A percentile compares a stretch with the other conserved stretches of the same genome.
Conservation (phyloP, 192 early-diverging fungal species). For the Tieghemiomyces parasiticus region DNA sequence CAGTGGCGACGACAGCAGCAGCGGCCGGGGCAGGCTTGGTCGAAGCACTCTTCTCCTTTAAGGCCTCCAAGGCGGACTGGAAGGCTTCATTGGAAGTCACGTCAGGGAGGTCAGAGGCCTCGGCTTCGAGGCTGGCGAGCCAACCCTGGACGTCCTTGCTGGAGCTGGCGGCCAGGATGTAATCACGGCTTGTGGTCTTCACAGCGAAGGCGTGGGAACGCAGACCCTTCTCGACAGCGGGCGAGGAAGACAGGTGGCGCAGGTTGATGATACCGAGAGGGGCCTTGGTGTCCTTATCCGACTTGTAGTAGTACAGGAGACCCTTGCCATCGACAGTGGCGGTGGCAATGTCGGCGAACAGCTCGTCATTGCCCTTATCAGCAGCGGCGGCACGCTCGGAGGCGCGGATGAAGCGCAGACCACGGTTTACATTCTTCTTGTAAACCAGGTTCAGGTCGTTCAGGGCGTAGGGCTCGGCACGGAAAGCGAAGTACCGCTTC, state of each 20-base stretch:
- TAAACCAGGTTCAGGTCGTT: slow-evolving; percentile 6
- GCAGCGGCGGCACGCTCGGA: not conserved
- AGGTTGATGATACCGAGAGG: slow-evolving; percentile 10
- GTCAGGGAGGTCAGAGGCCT: not conserved
- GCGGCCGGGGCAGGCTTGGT: not conserved
- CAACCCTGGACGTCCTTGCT: slow-evolving; percentile 6
- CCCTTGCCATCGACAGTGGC: slow-evolving; percentile 2
- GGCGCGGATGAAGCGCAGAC: slow-evolving; percentile 1
- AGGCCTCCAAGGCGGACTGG: not conserved
- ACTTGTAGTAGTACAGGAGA: slow-evolving; percentile 10
- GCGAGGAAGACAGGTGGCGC: slow-evolving; percentile 1
- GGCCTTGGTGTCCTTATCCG: not conserved
- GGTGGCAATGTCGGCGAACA: not conserved
- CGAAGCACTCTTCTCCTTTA: not conserved
- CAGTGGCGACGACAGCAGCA: not conserved
- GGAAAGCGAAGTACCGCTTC: slow-evolving; percentile 9
- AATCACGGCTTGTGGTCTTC: slow-evolving; percentile 1
- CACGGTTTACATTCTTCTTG: slow-evolving; percentile 5
- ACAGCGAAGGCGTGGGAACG: slow-evolving; percentile 5
- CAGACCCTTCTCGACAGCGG: not conserved
- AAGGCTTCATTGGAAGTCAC: not conserved
- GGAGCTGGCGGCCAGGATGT: slow-evolving; percentile 1
- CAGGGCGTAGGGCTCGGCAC: not conserved
- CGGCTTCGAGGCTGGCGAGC: not conserved
- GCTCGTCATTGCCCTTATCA: not conserved